phyloP scores from a whole-genome alignment of 306 rosid genomes.

The Quercus variabilis region DNA sequence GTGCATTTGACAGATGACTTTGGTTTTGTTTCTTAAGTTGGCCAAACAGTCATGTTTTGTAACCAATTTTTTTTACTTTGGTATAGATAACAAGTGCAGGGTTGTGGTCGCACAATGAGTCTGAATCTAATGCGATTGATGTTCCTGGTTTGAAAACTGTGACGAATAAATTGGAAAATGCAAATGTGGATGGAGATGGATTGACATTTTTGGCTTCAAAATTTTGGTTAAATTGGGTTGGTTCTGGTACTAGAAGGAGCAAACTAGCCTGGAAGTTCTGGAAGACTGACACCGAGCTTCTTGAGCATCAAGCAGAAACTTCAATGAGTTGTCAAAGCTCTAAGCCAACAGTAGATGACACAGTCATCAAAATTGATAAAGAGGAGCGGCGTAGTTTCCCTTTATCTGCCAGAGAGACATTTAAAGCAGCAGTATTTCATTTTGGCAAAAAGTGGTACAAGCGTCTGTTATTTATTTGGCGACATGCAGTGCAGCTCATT shows the following conservation, averaged over 20 bases:
- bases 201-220: slow-evolving; percentile 56
- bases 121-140: slow-evolving; percentile 44
- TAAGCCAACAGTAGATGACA: slow-evolving; percentile 47
- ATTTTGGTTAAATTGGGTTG: slow-evolving; percentile 74
- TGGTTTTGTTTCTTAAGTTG: slow-evolving; percentile 24
- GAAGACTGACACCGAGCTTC: slow-evolving; percentile 65
- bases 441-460: slow-evolving; percentile 75
- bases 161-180: slow-evolving; percentile 44
- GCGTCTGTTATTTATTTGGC: slow-evolving; percentile 70
- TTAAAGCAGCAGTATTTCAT: slow-evolving; percentile 64
- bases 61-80: slow-evolving; percentile 5
- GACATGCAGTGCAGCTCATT: slow-evolving; percentile 49
- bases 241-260: slow-evolving; percentile 63
- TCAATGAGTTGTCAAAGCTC: slow-evolving; percentile 47
- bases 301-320: slow-evolving; percentile 59
- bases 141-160: slow-evolving; percentile 31
- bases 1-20: slow-evolving; percentile 5
- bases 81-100: slow-evolving; percentile 78
- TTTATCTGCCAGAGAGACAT: slow-evolving; percentile 64
- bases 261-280: slow-evolving; percentile 52
- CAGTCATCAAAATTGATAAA: slow-evolving; percentile 48
- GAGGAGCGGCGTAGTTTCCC: slow-evolving; percentile 60
- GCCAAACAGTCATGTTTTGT: slow-evolving; percentile 10
- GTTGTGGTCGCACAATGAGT: slow-evolving; percentile 69
- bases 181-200: slow-evolving; percentile 57